These are phyloP conservation scores for Trichaptum fuscoviolaceum DNA, from an alignment of 768 basidiomycete species.

Conservation along the genomic window DNA sequence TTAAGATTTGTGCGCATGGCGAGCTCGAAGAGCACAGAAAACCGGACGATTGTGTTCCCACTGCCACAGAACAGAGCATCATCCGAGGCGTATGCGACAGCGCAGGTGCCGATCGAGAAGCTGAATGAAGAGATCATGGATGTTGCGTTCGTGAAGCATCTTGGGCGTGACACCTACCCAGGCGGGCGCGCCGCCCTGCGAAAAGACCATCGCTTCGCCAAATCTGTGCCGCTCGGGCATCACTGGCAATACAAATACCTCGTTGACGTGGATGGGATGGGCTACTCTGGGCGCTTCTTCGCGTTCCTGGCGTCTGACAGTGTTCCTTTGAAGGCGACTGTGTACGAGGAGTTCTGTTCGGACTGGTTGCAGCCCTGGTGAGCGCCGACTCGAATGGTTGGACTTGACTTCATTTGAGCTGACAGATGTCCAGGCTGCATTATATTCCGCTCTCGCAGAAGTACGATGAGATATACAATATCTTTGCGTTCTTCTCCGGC, in stretches of 20 bases:
- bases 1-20: constrained; percentile 72
- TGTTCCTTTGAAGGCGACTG: constrained; percentile 83
- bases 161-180: constrained; percentile 67
- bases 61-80: constrained; percentile 42
- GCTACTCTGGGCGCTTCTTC: constrained; percentile 89
- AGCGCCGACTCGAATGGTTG: constrained; percentile 14
- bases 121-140: constrained; percentile 86
- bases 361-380: constrained; percentile 93
- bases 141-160: constrained; percentile 74
- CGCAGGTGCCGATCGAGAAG: constrained; percentile 47
- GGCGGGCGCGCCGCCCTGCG: constrained; percentile 66
- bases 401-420: not conserved
- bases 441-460: constrained; percentile 86
- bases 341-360: constrained; percentile 86
- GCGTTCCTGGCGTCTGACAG: constrained; percentile 82
- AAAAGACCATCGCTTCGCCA: constrained; percentile 60
- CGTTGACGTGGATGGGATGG: constrained; percentile 91
- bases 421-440: constrained; percentile 61
- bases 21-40: constrained; percentile 45
- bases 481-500: constrained; percentile 91
- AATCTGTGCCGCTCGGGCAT: constrained; percentile 73
- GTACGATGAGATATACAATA: constrained; percentile 91
- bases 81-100: constrained; percentile 53
- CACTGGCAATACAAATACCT: constrained; percentile 95
- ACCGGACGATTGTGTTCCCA: constrained; percentile 64